Evolutionary conservation across 352 stramenopile species (phyloP).

Genomic region (Phytopythium cucurbitacearum): DNA sequence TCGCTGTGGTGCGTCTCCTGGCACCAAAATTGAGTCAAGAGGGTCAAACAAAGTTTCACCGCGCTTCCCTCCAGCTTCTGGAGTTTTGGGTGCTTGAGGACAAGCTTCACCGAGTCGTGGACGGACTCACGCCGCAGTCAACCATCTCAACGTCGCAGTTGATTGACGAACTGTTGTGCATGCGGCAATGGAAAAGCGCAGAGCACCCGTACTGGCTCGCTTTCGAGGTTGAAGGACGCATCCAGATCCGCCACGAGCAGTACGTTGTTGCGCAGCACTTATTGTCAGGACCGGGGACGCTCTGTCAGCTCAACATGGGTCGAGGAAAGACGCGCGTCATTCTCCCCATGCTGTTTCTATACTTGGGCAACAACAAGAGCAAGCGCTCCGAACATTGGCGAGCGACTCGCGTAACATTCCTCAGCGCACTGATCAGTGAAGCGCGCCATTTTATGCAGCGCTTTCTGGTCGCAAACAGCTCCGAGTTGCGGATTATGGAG

Average conservation of each 20-base stretch:
- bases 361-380: slow-evolving; percentile 30
- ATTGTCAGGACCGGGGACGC: slow-evolving; percentile 49
- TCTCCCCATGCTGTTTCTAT: slow-evolving; percentile 83
- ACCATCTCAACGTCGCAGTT: slow-evolving; percentile 22
- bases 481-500: slow-evolving; percentile 44
- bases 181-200: slow-evolving; percentile 35
- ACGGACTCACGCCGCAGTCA: slow-evolving; percentile 2
- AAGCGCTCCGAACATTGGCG: background rate
- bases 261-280: slow-evolving; percentile 72
- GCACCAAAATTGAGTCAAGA: slow-evolving; percentile 17
- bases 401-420: slow-evolving; percentile 58
- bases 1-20: slow-evolving; percentile 22
- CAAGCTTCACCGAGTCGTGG: slow-evolving; percentile 45
- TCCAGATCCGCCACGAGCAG: slow-evolving; percentile 85
- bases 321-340: slow-evolving; percentile 88
- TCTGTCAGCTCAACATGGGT: slow-evolving; percentile 88
- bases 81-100: slow-evolving; percentile 77
- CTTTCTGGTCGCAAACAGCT: slow-evolving; percentile 35
- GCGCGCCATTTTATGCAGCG: slow-evolving; percentile 62
- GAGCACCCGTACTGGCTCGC: slow-evolving; percentile 80
- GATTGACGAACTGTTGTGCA: slow-evolving; percentile 49
- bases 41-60: slow-evolving; percentile 14
- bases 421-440: slow-evolving; percentile 59
- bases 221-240: slow-evolving; percentile 77
- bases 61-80: slow-evolving; percentile 25